Evolutionary conservation across 202 grass and related monocot species (phyloP).

Genomic region (Schoenoplectus triqueter): DNA sequence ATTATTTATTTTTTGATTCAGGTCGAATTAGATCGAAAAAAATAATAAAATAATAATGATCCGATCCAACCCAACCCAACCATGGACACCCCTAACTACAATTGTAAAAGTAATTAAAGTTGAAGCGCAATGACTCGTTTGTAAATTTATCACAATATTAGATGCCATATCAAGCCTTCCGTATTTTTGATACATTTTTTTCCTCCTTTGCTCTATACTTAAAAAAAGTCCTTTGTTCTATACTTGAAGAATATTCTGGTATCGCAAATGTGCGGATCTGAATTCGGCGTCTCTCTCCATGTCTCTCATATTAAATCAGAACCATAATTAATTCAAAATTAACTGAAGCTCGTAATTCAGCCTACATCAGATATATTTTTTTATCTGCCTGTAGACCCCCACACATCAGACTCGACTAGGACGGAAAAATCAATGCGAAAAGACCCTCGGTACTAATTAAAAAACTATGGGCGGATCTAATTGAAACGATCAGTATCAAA

Average conservation of each 20-base stretch:
- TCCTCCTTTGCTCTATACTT: too few species aligned
- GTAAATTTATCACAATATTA: too few species aligned
- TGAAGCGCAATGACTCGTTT: too few species aligned
- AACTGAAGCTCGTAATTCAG: neutral
- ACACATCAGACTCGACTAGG: neutral
- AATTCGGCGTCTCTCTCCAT: neutral
- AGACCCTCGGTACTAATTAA: neutral
- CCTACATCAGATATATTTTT: neutral
- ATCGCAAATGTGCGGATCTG: neutral
- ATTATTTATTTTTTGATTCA: too few species aligned
- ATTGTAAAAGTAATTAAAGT: too few species aligned
- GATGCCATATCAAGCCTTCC: too few species aligned
- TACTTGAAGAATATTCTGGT: neutral
- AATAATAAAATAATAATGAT: too few species aligned
- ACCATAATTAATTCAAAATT: constrained; percentile 5
- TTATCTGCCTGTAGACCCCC: too few species aligned
- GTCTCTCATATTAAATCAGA: neutral
- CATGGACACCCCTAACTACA: too few species aligned
- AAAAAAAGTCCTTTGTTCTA: neutral
- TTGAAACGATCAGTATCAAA: neutral
- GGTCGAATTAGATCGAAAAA: too few species aligned
- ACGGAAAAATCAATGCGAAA: neutral
- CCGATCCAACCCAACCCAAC: too few species aligned
- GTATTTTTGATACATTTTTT: too few species aligned
- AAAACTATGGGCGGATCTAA: neutral